Evolutionary conservation across 78 protist genomes (phyloP), one percentile per base, ranked within the genome.

Genomic region (Guillardia theta): DNA sequence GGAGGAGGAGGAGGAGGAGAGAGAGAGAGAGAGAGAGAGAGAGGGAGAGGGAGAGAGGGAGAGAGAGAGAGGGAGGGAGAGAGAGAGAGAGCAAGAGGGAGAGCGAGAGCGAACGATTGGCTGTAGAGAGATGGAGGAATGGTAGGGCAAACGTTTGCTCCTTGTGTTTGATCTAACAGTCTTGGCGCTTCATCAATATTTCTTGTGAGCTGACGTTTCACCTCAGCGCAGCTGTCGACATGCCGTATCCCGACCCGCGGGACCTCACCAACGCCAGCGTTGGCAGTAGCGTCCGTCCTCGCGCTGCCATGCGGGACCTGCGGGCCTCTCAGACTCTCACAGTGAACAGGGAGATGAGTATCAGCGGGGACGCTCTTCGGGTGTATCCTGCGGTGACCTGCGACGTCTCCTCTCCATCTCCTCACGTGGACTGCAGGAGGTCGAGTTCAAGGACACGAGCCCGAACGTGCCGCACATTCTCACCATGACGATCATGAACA

Each of bases 21-120:
- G 92, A 80, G 48, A 43, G 48, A 80, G 92, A 43, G 48, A 80
- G 48, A 43, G 48, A 80, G 48, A 43, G 92, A 80, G 92, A 10
- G 92, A 50, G 70, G 21, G 70, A 50, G 70, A 88, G 93, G 21
- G n/a, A 50, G 93, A 50, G 70, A 10, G 78, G 39, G 43, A 50
- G 64, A 50, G 70, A 88, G 93, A 48, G 64, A 88, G 93, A 88
- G 22, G 48, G 93, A 88, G 64, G 48, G 93, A 45, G 64, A 88
- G 64, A 50, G 64, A 88, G 64, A 50, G 64, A 88, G 64, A 88
- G 93, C 45, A 39, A 88, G 93, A 64, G 78, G n/a, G 78, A 64
- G 78, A 64, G 78, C 21, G 78, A 64, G 78, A 12, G n/a, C 43
- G n/a, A 12, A 10, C 22, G 33, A 64, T 10, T 12, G 18, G 62